Base-by-base conservation (phyloP, 2,329 filamentous ascomycete genomes). In the Fusarium anguioides region DNA sequence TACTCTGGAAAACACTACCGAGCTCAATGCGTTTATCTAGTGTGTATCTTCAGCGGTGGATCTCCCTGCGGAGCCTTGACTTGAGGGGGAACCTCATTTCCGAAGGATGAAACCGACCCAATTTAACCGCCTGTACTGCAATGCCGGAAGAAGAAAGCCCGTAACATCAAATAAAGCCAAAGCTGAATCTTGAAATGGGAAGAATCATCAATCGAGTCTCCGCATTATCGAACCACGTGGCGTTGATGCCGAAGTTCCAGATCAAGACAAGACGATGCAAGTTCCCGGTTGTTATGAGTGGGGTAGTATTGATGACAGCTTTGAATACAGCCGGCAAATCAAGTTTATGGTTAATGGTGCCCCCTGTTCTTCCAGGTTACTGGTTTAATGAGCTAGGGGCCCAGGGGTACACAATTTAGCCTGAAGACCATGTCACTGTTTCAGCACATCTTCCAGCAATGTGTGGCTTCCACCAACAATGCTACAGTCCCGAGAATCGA, bases 161-260 rank as follows among this genome's bases (percentile, higher is more conserved):
- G 58, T 23, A 17, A 18, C 33, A 12, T 60, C 40, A 15, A 60
- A 54, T 54, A 21, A 39, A 21, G 47, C 7, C n/a, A 52, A 31
- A n/a, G 33, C 11, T 24, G 31, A 29, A 42, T 18, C 54, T 21
- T 8, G 24, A 35, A 53, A 15, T 26, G 56, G 56, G 2, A 41
- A 36, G 4, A 11, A 4, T 6, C n/a, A 42, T 2, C 14, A 5
- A 7, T 21, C 4, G 4, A 12, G 8, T 54, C 58, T 46, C 56
- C 55, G 58, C 58, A 61, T 49, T 29, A 9, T 61, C 44, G 37
- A 44, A 47, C 57, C 55, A 54, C 58, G 59, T 54, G 47, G 58
- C 56, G 29, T 18, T 29, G 35, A 39, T 59, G 44, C 42, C 53
- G 41, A 18, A 7, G 15, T 4, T 17, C 14, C 35, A 59, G 17